Evolutionary conservation across 2,329 filamentous ascomycete genomes (phyloP).

Genomic region (Fusarium azukiicola): DNA sequence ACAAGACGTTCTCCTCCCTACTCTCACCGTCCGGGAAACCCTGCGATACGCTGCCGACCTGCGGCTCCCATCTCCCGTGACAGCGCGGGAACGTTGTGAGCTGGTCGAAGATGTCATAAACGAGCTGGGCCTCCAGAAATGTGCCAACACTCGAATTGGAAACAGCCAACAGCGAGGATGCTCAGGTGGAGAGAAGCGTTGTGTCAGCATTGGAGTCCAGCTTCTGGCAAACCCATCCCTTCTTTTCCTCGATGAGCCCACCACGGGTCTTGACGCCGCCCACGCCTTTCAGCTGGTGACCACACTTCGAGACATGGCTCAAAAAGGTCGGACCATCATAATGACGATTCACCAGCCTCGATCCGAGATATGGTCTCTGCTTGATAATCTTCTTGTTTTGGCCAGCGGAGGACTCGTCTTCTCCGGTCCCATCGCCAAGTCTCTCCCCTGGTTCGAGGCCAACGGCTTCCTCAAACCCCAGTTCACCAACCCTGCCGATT

Average conservation of each 20-base stretch:
- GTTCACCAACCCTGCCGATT: slow-evolving; percentile 90
- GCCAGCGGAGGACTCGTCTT: slow-evolving; percentile 85
- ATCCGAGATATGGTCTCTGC: slow-evolving; percentile 90
- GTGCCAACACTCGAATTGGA: slow-evolving; percentile 87
- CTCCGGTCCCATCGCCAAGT: slow-evolving; percentile 78
- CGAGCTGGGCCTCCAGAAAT: slow-evolving; percentile 88
- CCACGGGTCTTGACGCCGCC: slow-evolving; percentile 88
- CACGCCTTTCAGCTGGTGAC: slow-evolving; percentile 87
- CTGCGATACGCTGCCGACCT: slow-evolving; percentile 87
- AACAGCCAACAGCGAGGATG: slow-evolving; percentile 86
- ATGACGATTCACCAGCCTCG: slow-evolving; percentile 89
- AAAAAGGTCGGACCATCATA: slow-evolving; percentile 85
- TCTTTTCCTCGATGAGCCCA: slow-evolving; percentile 89
- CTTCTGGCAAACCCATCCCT: slow-evolving; percentile 88
- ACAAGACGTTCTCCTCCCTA: slow-evolving; percentile 87
- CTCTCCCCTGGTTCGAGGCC: slow-evolving; percentile 81
- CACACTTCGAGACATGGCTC: slow-evolving; percentile 84
- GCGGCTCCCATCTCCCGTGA: slow-evolving; percentile 82
- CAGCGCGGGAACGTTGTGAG: slow-evolving; percentile 75
- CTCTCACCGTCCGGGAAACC: slow-evolving; percentile 88
- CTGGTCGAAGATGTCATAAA: slow-evolving; percentile 89
- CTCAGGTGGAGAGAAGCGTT: slow-evolving; percentile 88
- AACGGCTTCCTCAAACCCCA: slow-evolving; percentile 81
- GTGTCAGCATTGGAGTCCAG: slow-evolving; percentile 89
- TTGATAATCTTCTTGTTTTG: slow-evolving; percentile 86